Percentiles rank a stretch among this genome's conserved stretches.
Conservation (phyloP, 2,329 filamentous ascomycete genomes). For the Metarhizium guizhouense region DNA sequence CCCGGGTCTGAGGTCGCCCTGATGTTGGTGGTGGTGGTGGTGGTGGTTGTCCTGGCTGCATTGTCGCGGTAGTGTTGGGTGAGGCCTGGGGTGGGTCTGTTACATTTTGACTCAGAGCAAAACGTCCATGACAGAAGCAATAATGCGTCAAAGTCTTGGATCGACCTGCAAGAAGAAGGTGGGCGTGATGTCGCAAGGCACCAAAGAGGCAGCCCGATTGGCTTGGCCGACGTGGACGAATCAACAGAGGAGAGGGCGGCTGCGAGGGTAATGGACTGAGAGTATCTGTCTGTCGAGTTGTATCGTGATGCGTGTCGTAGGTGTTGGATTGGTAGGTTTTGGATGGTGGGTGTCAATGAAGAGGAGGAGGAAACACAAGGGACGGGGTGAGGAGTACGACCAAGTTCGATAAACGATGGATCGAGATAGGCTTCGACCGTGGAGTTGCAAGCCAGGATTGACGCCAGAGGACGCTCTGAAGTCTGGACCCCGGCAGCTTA, state of each 20-base stretch:
- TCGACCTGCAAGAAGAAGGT: background rate
- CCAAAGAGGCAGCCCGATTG: background rate
- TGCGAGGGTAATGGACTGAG: background rate
- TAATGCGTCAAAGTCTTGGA: background rate
- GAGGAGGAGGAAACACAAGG: background rate
- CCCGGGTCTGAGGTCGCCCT: constrained; percentile 33
- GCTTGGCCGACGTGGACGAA: background rate
- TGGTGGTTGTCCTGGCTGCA: constrained; percentile 32
- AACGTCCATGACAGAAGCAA: background rate
- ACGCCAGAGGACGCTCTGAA: no score
- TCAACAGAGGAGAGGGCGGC: background rate
- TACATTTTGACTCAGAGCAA: constrained; percentile 32
- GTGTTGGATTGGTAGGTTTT: background rate
- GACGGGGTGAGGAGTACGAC: background rate
- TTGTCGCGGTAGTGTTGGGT: constrained; percentile 23
- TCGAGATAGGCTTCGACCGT: no score
- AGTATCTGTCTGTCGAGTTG: background rate
- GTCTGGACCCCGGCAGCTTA: no score
- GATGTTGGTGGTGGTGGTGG: constrained; percentile 3
- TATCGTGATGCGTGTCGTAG: background rate
- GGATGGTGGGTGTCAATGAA: background rate
- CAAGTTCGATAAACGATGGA: no score
- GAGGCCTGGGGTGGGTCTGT: constrained; percentile 17
- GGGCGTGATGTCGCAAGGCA: background rate
- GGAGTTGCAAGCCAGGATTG: no score